phyloP scores from a whole-genome alignment of 257 asterid species.

The Osmanthus fragrans region DNA sequence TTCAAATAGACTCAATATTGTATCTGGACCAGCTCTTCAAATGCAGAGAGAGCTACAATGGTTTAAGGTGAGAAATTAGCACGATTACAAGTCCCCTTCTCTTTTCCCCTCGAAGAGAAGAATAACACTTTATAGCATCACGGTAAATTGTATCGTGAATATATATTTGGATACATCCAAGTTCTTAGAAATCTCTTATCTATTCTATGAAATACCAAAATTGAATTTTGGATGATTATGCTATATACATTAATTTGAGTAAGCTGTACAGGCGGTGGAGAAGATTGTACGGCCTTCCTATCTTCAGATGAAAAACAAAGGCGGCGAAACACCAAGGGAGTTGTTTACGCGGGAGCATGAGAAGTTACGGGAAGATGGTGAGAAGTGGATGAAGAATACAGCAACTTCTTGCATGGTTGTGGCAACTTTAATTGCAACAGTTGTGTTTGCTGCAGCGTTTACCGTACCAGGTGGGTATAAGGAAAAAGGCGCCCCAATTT shows the following conservation, averaged over 20 bases:
- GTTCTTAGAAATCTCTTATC: no score
- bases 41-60: conserved; percentile 43
- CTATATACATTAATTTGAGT: background rate
- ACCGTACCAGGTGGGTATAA: conserved; percentile 35
- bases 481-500: conserved; percentile 17
- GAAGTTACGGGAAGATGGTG: conserved; percentile 26
- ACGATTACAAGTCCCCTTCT: no score
- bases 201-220: background rate
- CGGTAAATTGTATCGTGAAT: background rate
- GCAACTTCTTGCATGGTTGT: conserved; percentile 41
- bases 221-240: background rate
- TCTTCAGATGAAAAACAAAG: conserved; percentile 13
- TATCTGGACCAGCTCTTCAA: conserved; percentile 42
- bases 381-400: conserved; percentile 40
- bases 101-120: no score
- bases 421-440: conserved; percentile 38
- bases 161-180: no score
- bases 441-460: conserved; percentile 38
- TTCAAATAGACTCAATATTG: conserved; percentile 8
- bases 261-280: conserved; percentile 32
- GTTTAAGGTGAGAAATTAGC: conserved; percentile 31
- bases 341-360: conserved; percentile 31
- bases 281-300: conserved; percentile 24
- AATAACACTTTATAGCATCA: background rate
- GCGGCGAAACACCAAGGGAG: conserved; percentile 5